Base-by-base conservation (phyloP, 345 rosid species). In the Bruguiera gymnorhiza region DNA sequence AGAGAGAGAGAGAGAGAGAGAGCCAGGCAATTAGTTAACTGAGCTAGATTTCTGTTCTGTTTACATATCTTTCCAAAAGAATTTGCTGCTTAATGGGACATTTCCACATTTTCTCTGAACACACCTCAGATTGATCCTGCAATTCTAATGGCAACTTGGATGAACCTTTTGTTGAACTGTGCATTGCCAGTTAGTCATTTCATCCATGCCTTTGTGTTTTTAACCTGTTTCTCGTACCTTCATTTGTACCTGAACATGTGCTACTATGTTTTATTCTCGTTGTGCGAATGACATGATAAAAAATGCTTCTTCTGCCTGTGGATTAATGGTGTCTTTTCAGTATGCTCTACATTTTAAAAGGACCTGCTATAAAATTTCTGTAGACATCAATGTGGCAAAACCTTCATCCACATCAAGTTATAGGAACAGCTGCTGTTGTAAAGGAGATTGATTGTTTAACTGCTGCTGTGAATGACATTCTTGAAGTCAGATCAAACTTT, bases 351-450 rank as follows among this genome's bases (percentile, higher is more conserved):
- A n/a, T 23, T 60, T 60, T 55, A 62, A 68, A 70, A 60, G 37
- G 29, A 30, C 29, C 18, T 70, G 24, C 10, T 58, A 34, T 43
- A 34, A 68, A 55, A 20, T 60, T 70, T 69, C 21, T 74, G 70
- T 81, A 92, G 97, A 92, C 97, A 43, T 84, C 99, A 66, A 60
- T 92, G 83, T 95, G 97, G 97, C 93, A 79, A 87, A 91, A 88
- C 81, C 90, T 95, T 78, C 90, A 88, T 79, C 99, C 99, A 24
- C 77, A 80, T 69, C 97, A 95, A 85, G 79, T 95, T 51, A 90
- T 92, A 70, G 99, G 99, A 62, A 81, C 84, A 0, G 80, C 91
- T 46, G 84, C 91, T 52, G 56, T 85, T 69, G 80, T 95, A 43
- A 88, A 88, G 78, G 96, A 95, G 81, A 84, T 95, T 59, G 97